Evolutionary conservation across 768 basidiomycete species (phyloP), one percentile per base, ranked within the genome.

Genomic region (Coprinopsis cinerea): DNA sequence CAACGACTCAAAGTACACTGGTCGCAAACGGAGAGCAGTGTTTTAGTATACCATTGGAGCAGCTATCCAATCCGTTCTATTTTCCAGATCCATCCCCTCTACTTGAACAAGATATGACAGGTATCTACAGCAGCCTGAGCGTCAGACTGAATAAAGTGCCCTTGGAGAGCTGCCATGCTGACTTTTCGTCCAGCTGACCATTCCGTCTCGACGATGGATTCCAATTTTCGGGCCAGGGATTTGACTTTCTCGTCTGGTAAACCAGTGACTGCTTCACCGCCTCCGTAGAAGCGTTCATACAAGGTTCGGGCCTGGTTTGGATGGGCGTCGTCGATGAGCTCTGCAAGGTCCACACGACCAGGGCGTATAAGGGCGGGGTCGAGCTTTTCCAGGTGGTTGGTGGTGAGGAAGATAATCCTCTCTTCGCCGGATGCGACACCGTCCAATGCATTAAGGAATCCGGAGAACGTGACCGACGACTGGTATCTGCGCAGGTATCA

Each of bases 401-500:
- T 98, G 0, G 96, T 99, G 85, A 99, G 89, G 69, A 99, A 99
- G 28, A 99, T 81, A 62, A 99, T 85, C n/a, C 96, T 84, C 60
- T 96, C 93, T 69, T 97, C 94, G 35, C 93, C 92, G 10, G 95
- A 96, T 3, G 92, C 95, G 24, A 99, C 95, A 15, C 96, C 96
- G 61, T 99, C 96, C 2, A 99, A 74, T 13, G 94, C 93, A 59
- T 99, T 99, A 36, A 99, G 71, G 62, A 98, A 90, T 23, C 96
- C 96, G 6, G 95, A 97, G 70, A 99, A 98, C 2, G 96, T 98
- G 28, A 99, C 86, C 11, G 88, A 88, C 0, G 92, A 93, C 67
- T 94, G 92, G 63, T 92, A 95, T 22, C 92, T 94, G 59, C 24
- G 27, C 37, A n/a, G 50, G 59, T 54, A 49, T 49, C 22, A 44